Evolutionary conservation across 192 early-diverging fungal genomes (phyloP).

Genomic region (Coemansia sp.): DNA sequence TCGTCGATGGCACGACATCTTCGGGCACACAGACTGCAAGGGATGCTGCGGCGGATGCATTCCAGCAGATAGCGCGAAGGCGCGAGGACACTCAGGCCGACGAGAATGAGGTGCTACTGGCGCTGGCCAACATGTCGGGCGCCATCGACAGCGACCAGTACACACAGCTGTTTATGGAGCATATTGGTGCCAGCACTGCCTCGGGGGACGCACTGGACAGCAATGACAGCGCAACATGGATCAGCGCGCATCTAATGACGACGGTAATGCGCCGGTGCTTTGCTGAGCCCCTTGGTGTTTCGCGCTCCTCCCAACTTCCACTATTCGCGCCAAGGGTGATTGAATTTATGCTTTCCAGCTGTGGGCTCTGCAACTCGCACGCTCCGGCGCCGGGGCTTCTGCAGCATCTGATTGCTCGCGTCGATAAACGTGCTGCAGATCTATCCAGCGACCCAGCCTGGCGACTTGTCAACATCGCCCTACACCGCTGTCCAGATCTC

Average conservation of each 20-base stretch:
- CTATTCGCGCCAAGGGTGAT: conserved; percentile 51
- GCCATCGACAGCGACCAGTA: conserved; percentile 49
- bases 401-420: conserved; percentile 46
- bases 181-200: conserved; percentile 27
- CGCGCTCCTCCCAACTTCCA: conserved; percentile 48
- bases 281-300: conserved; percentile 51
- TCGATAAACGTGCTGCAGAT: conserved; percentile 21
- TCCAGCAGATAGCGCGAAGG: conserved; percentile 20
- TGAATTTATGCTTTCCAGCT: conserved; percentile 50
- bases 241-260: conserved; percentile 52
- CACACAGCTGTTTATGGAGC: conserved; percentile 51
- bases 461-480: conserved; percentile 33
- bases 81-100: conserved; percentile 44
- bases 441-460: conserved; percentile 37
- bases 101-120: conserved; percentile 50
- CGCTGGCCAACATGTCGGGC: conserved; percentile 46
- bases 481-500: conserved; percentile 46
- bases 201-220: conserved; percentile 2
- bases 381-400: conserved; percentile 49
- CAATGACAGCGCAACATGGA: conserved; percentile 31
- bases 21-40: not conserved
- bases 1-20: conserved; percentile 38
- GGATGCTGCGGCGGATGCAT: conserved; percentile 13
- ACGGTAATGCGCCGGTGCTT: conserved; percentile 56
- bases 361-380: conserved; percentile 49